These are phyloP conservation scores for Pleurotus platypus DNA, from an alignment of 768 basidiomycete species.

Conservation along the genomic window DNA sequence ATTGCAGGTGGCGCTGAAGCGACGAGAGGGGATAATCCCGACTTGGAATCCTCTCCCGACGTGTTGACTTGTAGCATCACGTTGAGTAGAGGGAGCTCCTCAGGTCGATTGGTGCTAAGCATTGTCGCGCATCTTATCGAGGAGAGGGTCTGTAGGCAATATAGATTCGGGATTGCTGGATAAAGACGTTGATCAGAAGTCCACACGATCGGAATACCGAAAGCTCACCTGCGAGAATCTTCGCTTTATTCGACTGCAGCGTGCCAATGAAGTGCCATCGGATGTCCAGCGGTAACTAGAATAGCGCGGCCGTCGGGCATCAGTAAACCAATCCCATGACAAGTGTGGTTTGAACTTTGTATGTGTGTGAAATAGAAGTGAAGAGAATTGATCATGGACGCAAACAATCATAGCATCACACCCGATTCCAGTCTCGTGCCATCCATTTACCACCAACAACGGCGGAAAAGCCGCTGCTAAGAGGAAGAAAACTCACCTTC, in stretches of 20 bases:
- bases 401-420: not conserved
- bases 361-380: not conserved
- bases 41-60: constrained; percentile 88
- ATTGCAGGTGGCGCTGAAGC: constrained; percentile 19
- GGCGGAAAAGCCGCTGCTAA: not conserved
- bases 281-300: constrained; percentile 81
- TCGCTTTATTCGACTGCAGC: constrained; percentile 91
- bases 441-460: too few relatives aligned
- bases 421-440: too few relatives aligned
- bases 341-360: not conserved
- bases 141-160: constrained; percentile 82
- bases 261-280: constrained; percentile 97
- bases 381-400: not conserved
- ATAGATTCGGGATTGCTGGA: constrained; percentile 83
- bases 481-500: constrained; percentile 38
- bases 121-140: constrained; percentile 77
- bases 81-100: constrained; percentile 63
- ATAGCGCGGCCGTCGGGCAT: not conserved
- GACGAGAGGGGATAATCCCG: constrained; percentile 68
- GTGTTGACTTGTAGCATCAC: constrained; percentile 94
- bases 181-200: not conserved
- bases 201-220: too few relatives aligned
- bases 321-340: not conserved
- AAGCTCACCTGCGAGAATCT: constrained; percentile 72
- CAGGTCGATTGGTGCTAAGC: constrained; percentile 68